These are phyloP conservation scores for Botrytis hyacinthi DNA, from an alignment of 2,329 filamentous ascomycete species.

Conservation along the genomic window DNA sequence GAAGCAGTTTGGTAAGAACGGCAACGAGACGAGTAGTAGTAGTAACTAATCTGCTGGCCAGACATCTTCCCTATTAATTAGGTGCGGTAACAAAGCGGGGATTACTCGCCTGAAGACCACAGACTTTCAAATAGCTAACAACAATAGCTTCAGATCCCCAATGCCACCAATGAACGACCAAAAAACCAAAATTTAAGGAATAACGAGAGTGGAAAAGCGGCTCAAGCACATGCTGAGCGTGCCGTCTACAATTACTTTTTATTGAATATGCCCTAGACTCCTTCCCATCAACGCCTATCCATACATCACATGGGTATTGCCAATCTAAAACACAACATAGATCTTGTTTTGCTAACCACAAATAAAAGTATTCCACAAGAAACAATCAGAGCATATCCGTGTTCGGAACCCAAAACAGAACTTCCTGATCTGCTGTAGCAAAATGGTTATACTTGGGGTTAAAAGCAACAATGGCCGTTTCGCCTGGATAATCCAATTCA, in stretches of 20 bases:
- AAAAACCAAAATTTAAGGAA: neutral
- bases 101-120: neutral
- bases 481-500: constrained; percentile 64
- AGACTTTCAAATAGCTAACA: neutral
- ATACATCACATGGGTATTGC: constrained; percentile 21
- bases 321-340: constrained; percentile 8
- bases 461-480: constrained; percentile 74
- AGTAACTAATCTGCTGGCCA: neutral
- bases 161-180: neutral
- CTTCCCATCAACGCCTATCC: constrained; percentile 13
- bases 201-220: neutral
- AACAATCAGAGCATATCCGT: constrained; percentile 39
- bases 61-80: neutral
- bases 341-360: neutral
- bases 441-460: constrained; percentile 92
- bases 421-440: constrained; percentile 82
- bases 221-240: neutral
- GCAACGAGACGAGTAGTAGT: constrained; percentile 7
- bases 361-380: neutral
- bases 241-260: neutral
- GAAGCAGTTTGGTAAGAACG: constrained; percentile 48
- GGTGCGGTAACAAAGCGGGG: neutral
- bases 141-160: neutral
- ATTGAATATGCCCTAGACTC: constrained; percentile 2
- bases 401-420: constrained; percentile 76